phyloP scores from a whole-genome alignment of 768 basidiomycete species.

The Boletales sp. region DNA sequence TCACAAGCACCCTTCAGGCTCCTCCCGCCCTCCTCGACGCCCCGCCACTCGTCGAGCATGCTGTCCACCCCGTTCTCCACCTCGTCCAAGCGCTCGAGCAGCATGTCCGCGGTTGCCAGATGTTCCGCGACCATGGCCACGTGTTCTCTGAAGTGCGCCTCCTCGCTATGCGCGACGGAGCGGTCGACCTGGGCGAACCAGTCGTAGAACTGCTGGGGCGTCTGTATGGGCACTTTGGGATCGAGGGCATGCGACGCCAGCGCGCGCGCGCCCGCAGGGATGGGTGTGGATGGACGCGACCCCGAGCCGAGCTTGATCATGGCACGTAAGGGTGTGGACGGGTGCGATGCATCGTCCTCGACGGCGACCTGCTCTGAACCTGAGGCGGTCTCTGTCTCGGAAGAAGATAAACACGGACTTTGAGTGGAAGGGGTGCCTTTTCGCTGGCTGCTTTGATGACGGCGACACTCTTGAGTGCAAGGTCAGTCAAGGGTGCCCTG shows the following conservation, averaged over 20 bases:
- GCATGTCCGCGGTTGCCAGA: slow-evolving; percentile 69
- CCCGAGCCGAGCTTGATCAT: slow-evolving; percentile 37
- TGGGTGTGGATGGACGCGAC: slow-evolving; percentile 47
- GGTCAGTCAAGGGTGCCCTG: slow-evolving; percentile 70
- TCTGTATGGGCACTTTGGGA: slow-evolving; percentile 76
- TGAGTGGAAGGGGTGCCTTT: slow-evolving; percentile 61
- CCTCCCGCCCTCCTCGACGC: slow-evolving; percentile 91
- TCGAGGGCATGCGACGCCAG: slow-evolving; percentile 53
- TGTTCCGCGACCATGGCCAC: slow-evolving; percentile 73
- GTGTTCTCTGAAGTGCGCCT: slow-evolving; percentile 87
- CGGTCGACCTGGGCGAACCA: slow-evolving; percentile 91
- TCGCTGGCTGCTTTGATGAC: slow-evolving; percentile 61
- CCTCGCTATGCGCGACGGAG: slow-evolving; percentile 89
- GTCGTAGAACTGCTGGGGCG: slow-evolving; percentile 95
- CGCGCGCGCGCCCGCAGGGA: slow-evolving; percentile 16
- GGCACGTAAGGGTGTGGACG: slow-evolving; percentile 35
- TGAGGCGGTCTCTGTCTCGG: slow-evolving; percentile 24
- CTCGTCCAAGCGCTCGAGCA: slow-evolving; percentile 69
- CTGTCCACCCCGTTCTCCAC: slow-evolving; percentile 70
- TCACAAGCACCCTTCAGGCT: slow-evolving; percentile 91
- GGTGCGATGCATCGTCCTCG: slow-evolving; percentile 34
- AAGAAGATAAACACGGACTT: slow-evolving; percentile 45
- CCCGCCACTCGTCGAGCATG: slow-evolving; percentile 82
- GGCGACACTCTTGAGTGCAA: slow-evolving; percentile 63
- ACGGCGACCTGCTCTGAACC: slow-evolving; percentile 39